Evolutionary conservation across 345 rosid genomes (phyloP).

Genomic region (Salix viminalis): DNA sequence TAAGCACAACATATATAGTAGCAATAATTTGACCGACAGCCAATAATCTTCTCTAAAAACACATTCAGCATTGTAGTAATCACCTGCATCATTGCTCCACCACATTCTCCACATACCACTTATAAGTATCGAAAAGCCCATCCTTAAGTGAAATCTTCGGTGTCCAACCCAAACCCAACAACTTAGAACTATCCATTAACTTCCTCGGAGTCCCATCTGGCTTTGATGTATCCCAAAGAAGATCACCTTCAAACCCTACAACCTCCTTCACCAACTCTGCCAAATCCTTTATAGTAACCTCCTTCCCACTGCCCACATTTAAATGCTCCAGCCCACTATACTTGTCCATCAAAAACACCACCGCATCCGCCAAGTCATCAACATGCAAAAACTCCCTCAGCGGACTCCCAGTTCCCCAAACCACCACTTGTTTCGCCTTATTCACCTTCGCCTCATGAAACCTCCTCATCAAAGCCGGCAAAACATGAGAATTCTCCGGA

Average conservation of each 20-base stretch:
- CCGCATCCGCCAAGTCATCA: constrained; percentile 89
- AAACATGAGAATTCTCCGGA: constrained; percentile 85
- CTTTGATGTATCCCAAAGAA: constrained; percentile 77
- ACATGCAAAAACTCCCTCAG: constrained; percentile 94
- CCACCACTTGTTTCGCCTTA: constrained; percentile 76
- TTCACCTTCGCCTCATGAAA: constrained; percentile 78
- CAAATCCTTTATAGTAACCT: constrained; percentile 83
- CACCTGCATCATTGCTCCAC: constrained; percentile 13
- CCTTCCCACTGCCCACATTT: constrained; percentile 89
- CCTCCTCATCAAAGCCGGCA: constrained; percentile 88
- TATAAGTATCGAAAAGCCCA: constrained; percentile 77
- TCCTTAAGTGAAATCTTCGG: constrained; percentile 67
- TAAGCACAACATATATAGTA: not conserved
- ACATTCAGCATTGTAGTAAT: not conserved
- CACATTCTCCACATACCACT: constrained; percentile 83
- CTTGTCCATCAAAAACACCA: constrained; percentile 71
- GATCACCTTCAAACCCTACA: constrained; percentile 77
- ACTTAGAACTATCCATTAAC: constrained; percentile 89
- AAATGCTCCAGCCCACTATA: constrained; percentile 75
- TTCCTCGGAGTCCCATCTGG: constrained; percentile 96
- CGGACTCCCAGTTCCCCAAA: constrained; percentile 95
- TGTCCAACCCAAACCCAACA: constrained; percentile 69
- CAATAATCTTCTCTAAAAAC: not conserved
- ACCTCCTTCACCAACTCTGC: constrained; percentile 91
- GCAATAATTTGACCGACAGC: not conserved